Conservation (phyloP, 768 basidiomycete species). For the Lentinula edodes region DNA sequence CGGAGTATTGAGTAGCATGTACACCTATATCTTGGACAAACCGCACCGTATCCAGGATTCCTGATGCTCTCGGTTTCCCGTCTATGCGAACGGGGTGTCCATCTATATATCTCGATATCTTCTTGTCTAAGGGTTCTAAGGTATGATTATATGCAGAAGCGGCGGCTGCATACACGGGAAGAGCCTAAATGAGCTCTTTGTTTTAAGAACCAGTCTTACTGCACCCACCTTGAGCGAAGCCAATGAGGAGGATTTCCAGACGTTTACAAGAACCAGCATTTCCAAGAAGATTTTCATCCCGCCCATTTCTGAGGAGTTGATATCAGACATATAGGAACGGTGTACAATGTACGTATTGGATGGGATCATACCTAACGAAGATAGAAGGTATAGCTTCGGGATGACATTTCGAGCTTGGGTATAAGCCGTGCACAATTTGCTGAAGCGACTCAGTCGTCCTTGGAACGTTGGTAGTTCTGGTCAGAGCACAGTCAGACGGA, state of each 20-base stretch:
- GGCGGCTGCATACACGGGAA: conserved; percentile 39
- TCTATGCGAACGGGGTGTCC: conserved; percentile 70
- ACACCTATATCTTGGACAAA: not conserved
- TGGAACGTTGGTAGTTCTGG: conserved; percentile 69
- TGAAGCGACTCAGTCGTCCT: conserved; percentile 73
- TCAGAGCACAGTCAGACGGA: not conserved
- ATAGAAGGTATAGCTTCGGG: conserved; percentile 41
- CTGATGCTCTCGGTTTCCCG: conserved; percentile 69
- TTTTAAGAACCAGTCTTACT: not conserved
- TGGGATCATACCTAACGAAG: conserved; percentile 42
- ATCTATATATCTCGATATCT: conserved; percentile 62
- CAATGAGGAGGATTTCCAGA: conserved; percentile 53
- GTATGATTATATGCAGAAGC: conserved; percentile 57
- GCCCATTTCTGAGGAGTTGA: conserved; percentile 42
- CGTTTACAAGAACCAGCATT: conserved; percentile 67
- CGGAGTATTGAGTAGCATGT: not conserved
- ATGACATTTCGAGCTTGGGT: conserved; percentile 48
- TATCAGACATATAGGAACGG: not conserved
- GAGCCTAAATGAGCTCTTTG: not conserved
- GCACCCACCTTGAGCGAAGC: conserved; percentile 57
- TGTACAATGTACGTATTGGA: not conserved
- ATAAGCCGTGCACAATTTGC: conserved; percentile 70
- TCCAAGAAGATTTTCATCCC: conserved; percentile 67
- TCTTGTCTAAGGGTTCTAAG: conserved; percentile 55
- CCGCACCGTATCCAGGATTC: conserved; percentile 65